Evolutionary conservation across 129 eudicot species (phyloP).

Genomic region (Artemisia annua): DNA sequence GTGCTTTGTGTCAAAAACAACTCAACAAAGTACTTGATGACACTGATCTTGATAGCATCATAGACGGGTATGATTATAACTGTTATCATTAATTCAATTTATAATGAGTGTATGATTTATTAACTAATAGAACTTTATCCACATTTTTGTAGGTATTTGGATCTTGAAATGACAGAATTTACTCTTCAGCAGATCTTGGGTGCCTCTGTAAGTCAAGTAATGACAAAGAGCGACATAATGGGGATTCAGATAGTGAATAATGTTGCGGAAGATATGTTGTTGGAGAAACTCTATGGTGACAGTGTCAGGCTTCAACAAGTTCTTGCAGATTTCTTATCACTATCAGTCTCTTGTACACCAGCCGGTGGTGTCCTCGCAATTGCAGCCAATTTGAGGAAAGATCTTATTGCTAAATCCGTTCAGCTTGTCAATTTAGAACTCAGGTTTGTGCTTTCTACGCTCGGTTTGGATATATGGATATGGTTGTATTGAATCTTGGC

Average conservation of each 20-base stretch:
- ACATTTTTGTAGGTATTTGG: slow-evolving; percentile 55
- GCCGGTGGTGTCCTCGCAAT: slow-evolving; percentile 66
- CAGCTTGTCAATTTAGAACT: slow-evolving; percentile 83
- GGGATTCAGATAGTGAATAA: slow-evolving; percentile 58
- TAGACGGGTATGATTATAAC: slow-evolving; percentile 62
- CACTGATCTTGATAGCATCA: slow-evolving; percentile 78
- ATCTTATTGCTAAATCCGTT: slow-evolving; percentile 61
- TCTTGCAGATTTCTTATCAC: slow-evolving; percentile 73
- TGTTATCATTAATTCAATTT: background rate
- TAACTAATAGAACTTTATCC: background rate
- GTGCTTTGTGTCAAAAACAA: slow-evolving; percentile 80
- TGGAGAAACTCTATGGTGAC: slow-evolving; percentile 72
- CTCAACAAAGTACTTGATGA: slow-evolving; percentile 87
- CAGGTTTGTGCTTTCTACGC: slow-evolving; percentile 42
- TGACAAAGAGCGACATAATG: slow-evolving; percentile 73
- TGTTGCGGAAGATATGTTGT: slow-evolving; percentile 38
- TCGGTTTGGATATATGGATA: background rate
- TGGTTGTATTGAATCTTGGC: background rate
- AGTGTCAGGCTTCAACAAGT: slow-evolving; percentile 87
- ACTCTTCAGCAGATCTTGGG: slow-evolving; percentile 66
- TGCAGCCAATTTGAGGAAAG: slow-evolving; percentile 54
- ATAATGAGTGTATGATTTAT: background rate
- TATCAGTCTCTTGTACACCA: slow-evolving; percentile 65
- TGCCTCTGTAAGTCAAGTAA: slow-evolving; percentile 81
- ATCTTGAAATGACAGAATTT: slow-evolving; percentile 92